Evolutionary conservation across 2,329 filamentous ascomycete genomes (phyloP), one percentile per base, ranked within the genome.

Genomic region (Amauroascus verrucosus): DNA sequence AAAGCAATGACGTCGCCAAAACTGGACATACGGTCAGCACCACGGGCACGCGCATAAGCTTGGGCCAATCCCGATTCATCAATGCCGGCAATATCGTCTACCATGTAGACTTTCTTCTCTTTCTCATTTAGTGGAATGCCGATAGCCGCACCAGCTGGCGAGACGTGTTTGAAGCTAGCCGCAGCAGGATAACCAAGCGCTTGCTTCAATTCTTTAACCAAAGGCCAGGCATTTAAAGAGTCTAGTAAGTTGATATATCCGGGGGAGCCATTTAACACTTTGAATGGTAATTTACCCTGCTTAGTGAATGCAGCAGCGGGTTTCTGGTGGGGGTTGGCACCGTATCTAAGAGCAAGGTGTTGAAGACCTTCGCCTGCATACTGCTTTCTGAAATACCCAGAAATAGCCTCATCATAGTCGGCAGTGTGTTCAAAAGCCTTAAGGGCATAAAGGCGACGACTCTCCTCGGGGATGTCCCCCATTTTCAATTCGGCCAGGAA

Each of bases 351-450:
- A 56, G 88, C 76, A 56, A 94, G 67, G 71, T 95, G 83, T 74
- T 96, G 88, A 58, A 82, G 73, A 59, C 90, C 90, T 56, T 89
- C 84, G 59, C 83, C 82, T 54, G 93, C 89, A 67, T 97, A 98
- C 74, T 95, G 85, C 78, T 94, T 91, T 68, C 93, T 86, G 83
- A 98, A 98, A 78, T 95, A 98, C 65, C 87, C 87, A 33, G 91
- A 85, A 68, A 98, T 98, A 62, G 93, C 88, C 41, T 82, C 80
- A 69, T 98, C 93, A 71, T 98, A 98, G 70, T 95, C 89, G 60
- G 93, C 89, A 37, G 93, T 98, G 73, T 97, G 93, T 75, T 95
- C 88, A 67, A 98, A 98, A 14, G 93, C 93, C 80, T 98, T 98
- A 64, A 97, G 81, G 24, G 93, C 91, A 67, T 95, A 96, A 54